phyloP scores from a whole-genome alignment of 2,329 filamentous ascomycete species.

The Ophiostoma sp. region DNA sequence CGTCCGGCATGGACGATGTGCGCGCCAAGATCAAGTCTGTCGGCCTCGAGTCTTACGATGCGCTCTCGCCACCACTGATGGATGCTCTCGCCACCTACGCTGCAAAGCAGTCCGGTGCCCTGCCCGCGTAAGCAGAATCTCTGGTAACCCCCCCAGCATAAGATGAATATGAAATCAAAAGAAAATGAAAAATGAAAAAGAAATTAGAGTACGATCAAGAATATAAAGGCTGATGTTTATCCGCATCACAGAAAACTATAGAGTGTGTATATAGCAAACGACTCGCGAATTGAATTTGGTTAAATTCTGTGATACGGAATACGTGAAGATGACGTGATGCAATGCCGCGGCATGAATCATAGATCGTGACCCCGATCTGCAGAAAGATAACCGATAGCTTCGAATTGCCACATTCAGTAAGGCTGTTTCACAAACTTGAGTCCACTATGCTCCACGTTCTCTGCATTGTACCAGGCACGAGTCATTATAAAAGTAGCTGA shows the following conservation, averaged over 20 bases:
- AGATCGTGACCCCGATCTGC: background rate
- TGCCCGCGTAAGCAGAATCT: conserved; percentile 26
- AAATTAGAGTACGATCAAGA: background rate
- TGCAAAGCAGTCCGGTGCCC: conserved; percentile 42
- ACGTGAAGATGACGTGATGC: background rate
- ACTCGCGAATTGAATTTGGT: background rate
- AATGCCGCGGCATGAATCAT: background rate
- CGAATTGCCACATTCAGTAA: conserved; percentile 1
- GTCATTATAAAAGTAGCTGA: background rate
- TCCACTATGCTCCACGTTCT: background rate
- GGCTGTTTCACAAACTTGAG: background rate
- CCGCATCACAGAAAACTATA: conserved; percentile 16
- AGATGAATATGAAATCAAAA: background rate
- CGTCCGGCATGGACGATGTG: conserved; percentile 50
- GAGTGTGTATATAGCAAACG: background rate
- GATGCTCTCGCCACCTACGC: conserved; percentile 54
- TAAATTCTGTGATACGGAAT: background rate
- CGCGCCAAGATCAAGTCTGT: conserved; percentile 47
- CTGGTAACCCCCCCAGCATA: background rate
- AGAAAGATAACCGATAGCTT: conserved; percentile 8
- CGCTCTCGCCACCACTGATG: conserved; percentile 58
- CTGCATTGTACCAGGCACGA: background rate
- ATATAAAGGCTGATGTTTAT: conserved; percentile 6
- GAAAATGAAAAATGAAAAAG: background rate
- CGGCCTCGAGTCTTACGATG: conserved; percentile 59